These are phyloP conservation scores for Colletotrichum scovillei DNA, from an alignment of 2,329 filamentous ascomycete species.

Conservation along the genomic window DNA sequence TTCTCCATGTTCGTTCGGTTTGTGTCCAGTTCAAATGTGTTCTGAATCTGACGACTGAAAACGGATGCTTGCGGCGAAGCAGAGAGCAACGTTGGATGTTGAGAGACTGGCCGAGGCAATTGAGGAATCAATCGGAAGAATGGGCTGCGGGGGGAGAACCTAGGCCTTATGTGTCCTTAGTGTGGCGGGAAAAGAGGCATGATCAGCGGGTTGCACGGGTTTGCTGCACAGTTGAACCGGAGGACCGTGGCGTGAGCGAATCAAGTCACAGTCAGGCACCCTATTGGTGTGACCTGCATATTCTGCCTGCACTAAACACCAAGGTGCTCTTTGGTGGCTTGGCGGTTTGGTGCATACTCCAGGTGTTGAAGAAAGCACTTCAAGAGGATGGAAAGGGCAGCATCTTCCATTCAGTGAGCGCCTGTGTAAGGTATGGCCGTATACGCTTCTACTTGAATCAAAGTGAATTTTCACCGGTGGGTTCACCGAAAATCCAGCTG, in stretches of 20 bases:
- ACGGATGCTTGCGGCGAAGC: background rate
- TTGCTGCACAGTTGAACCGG: background rate
- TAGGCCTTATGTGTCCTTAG: slow-evolving; percentile 4
- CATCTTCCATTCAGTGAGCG: background rate
- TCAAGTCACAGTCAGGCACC: slow-evolving; percentile 3
- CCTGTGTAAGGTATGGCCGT: background rate
- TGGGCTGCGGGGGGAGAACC: background rate
- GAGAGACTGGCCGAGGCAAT: background rate
- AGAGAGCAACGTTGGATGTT: too few relatives aligned
- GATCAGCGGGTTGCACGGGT: slow-evolving; percentile 5
- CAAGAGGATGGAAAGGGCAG: background rate
- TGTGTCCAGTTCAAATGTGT: too few relatives aligned
- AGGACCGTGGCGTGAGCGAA: slow-evolving; percentile 20
- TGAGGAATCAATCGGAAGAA: background rate
- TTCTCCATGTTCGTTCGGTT: background rate
- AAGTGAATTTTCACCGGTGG: too few relatives aligned
- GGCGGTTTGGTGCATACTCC: background rate
- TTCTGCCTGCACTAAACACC: background rate
- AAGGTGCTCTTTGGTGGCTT: slow-evolving; percentile 2
- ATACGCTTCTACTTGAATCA: too few relatives aligned
- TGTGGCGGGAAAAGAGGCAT: background rate
- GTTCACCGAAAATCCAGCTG: too few relatives aligned
- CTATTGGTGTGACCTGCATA: slow-evolving; percentile 14
- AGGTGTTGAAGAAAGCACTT: background rate
- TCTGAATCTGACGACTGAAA: background rate